Evolutionary conservation across 768 basidiomycete genomes (phyloP), one percentile per base, ranked within the genome.

Genomic region (Panaeolus papilionaceus): DNA sequence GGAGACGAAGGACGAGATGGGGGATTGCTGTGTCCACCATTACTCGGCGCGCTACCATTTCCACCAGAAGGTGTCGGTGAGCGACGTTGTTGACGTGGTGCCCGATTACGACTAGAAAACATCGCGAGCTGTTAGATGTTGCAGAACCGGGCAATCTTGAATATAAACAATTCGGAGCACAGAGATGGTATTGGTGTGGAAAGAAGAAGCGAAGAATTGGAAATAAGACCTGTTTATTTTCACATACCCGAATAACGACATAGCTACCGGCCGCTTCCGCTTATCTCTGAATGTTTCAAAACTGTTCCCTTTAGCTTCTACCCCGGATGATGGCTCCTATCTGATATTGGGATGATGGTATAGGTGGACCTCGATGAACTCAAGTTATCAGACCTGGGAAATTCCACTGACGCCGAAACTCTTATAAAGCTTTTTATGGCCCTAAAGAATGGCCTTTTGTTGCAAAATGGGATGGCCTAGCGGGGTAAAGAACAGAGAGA

Each of bases 1-100:
- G 83, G 83, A 18, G 82, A 83, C 5, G 80, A 76, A 3, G 81
- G 80, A 61, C 82, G 80, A 18, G 82, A 80, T 3, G 77, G 74
- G 8, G 78, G 75, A 20, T 76, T 79, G n/a, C 69, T 67, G 38
- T 49, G 38, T 20, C 63, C 47, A 2, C 68, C 63, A 37, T 69
- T 68, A 61, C 70, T 64, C 6, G 70, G 69, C n/a, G 68, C 66
- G 66, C 64, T 37, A 68, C 71, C 20, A 49, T 49, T 49, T 6
- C 47, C 47, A 20, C 71, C 69, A 20, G 69, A 73, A 7, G 76
- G 74, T 11, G 76, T 76, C 18, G 76, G 76, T 4, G 76, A 77
- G 45, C 76, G 61, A 39, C 76, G 69, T 47, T 70, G 63, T 61
- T 37, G 54, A 28, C 74, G 73, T 12, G 73, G 73, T 40, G 75